Base-by-base conservation (phyloP, 768 basidiomycete species). In the Mycena metata region DNA sequence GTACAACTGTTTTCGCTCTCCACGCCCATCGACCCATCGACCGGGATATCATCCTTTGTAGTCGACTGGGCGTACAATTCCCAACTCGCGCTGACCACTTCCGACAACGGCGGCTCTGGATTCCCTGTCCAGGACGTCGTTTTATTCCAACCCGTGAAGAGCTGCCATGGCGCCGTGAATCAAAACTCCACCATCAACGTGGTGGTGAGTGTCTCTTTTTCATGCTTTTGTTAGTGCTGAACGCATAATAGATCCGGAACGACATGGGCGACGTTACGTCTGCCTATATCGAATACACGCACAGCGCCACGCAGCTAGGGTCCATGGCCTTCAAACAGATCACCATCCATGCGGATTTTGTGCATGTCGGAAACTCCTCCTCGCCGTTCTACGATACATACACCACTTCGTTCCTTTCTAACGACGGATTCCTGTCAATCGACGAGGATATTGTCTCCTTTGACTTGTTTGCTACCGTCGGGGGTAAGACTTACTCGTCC, bases 81-180 rank as follows among this genome's bases (percentile, higher is more conserved):
- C 16, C n/a, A 51, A 23, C 39, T 21, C 15, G n/a, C 55, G 26
- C 42, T 69, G 12, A 69, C 67, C 9, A 54, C 35, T 15, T 21
- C 67, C 13, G 61, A 69, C 46, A 69, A 69, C 49, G 67, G 67
- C 33, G 67, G 67, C 30, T 46, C 36, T 8, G 67, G 67, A n/a
- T 69, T 69, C 57, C 67, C 67, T 15, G 23, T 69, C 4, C 54
- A 63, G n/a, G 61, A 64, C 30, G 61, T 64, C 19, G 42, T 69
- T 16, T n/a, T 69, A 7, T 63, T 56, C 61, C 60, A 58, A 21
- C 61, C 8, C 10, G n/a, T 17, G 17, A 21, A 17, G 9, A 63
- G 55, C 55, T 69, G 67, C 56, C 52, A 57, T 39, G 62, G 52
- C 55, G 21, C 47, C 16, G 19, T 60, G 46, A 33, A 47, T 43